Percentiles rank a stretch among this genome's conserved stretches.
These are phyloP conservation scores for Candida parachauliodes DNA, from an alignment of 805 yeast genomes.

Conservation along the genomic window DNA sequence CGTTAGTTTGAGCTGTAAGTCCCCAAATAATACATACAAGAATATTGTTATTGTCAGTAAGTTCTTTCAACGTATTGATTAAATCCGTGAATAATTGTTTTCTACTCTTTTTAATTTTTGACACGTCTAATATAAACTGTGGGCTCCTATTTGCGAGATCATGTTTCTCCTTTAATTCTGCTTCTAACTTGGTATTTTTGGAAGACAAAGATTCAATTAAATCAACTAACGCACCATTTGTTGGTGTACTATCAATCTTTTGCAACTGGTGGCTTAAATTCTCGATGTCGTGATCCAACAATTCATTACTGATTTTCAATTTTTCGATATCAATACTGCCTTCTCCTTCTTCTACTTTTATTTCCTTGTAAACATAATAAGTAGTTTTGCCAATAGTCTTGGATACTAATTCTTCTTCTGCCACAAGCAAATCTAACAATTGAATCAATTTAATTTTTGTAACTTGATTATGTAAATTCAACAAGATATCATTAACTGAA, in stretches of 20 bases:
- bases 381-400: constrained; percentile 44
- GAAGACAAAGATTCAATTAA: no score
- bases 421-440: constrained; percentile 33
- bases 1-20: constrained; percentile 1
- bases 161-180: not conserved
- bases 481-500: constrained; percentile 43
- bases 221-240: constrained; percentile 2
- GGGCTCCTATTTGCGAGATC: not conserved
- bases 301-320: not conserved
- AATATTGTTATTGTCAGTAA: constrained; percentile 9
- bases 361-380: constrained; percentile 41
- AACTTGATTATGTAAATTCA: constrained; percentile 41
- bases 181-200: not conserved
- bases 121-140: not conserved
- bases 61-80: constrained; percentile 4
- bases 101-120: constrained; percentile 5
- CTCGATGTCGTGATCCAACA: not conserved
- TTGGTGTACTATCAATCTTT: constrained; percentile 5
- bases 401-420: constrained; percentile 27
- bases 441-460: constrained; percentile 30
- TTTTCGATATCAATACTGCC: not conserved
- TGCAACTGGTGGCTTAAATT: constrained; percentile 3
- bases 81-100: constrained; percentile 9
- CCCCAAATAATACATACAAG: constrained; percentile 4
- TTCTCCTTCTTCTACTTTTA: constrained; percentile 9